Evolutionary conservation across 495 filamentous ascomycete species (phyloP), one percentile per base, ranked within the genome.

Genomic region (Penicillium paradoxum): DNA sequence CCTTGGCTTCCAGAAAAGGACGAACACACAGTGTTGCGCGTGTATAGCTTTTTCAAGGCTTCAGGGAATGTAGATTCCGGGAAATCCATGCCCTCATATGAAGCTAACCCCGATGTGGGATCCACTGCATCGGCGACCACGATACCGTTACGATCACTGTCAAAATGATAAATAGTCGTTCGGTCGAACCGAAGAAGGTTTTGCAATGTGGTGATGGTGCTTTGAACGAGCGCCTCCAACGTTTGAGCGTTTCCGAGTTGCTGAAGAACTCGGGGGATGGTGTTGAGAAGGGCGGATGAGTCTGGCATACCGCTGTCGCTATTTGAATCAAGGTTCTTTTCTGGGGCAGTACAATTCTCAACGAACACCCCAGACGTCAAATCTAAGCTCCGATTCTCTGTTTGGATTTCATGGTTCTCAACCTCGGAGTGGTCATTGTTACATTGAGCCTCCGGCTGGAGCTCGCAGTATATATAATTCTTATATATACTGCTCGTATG

Each of bases 161-260:
- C 89, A 57, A 96, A 95, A 63, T 91, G 88, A 61, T 93, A 95
- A 29, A 96, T 78, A 81, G 92, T 93, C 18, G 91, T 85, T 9
- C 89, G 84, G 59, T 95, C 85, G 60, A 95, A 95, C 0, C 85
- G 84, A 0, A 87, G 88, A 33, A 95, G 62, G 49, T 90, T 83
- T 58, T 91, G 90, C 18, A 93, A 73, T 5, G 71, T 49, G 6
- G 22, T 27, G 4, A 58, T 47, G 18, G 45, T 41, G 13, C 54
- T 17, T 13, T 59, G 37, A 21, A 65, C 29, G 19, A 69, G 49
- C 0, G 8, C 21, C 10, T 87, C 84, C 7, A 93, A 70, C 51
- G 78, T 83, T 25, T 82, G 76, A 7, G 89, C 85, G 8, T 79
- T 81, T 18, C 86, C 79, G 17, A 93, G 73, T 63, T 88, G 86